phyloP scores from a whole-genome alignment of 495 filamentous ascomycete species.

The Lepraria neglecta region DNA sequence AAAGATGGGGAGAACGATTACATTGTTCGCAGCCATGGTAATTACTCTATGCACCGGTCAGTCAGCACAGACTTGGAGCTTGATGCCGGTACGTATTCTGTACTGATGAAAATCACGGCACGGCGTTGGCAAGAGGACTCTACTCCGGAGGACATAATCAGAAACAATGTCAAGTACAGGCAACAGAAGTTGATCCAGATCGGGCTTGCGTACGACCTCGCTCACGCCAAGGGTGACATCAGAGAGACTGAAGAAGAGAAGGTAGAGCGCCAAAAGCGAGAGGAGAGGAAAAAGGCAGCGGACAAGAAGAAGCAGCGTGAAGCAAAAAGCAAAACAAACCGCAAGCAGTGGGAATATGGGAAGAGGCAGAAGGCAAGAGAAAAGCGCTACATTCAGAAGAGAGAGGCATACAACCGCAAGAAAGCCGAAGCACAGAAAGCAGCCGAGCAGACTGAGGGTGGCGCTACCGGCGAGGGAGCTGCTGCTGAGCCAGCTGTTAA shows the following conservation, averaged over 20 bases:
- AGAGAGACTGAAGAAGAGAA: slow-evolving; percentile 62
- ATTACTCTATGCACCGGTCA: slow-evolving; percentile 66
- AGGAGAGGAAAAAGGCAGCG: slow-evolving; percentile 41
- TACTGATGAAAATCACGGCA: slow-evolving; percentile 75
- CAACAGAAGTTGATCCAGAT: slow-evolving; percentile 80
- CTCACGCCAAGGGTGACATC: slow-evolving; percentile 69
- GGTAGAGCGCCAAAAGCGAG: slow-evolving; percentile 38
- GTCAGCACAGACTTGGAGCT: slow-evolving; percentile 78
- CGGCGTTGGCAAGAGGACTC: slow-evolving; percentile 43
- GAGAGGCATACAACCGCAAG: slow-evolving; percentile 24
- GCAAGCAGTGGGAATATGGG: slow-evolving; percentile 48
- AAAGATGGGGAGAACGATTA: slow-evolving; percentile 76
- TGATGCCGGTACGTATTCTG: slow-evolving; percentile 72
- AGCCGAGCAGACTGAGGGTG: slow-evolving; percentile 12
- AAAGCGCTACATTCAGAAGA: slow-evolving; percentile 26
- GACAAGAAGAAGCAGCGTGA: slow-evolving; percentile 41
- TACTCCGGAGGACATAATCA: slow-evolving; percentile 63
- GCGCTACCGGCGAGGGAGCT: background rate
- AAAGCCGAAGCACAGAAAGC: slow-evolving; percentile 20
- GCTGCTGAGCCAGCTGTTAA: slow-evolving; percentile 10
- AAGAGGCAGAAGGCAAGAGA: slow-evolving; percentile 45
- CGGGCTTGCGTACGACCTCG: slow-evolving; percentile 75
- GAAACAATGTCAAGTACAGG: slow-evolving; percentile 50
- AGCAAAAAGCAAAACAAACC: slow-evolving; percentile 39
- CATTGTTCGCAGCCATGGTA: slow-evolving; percentile 69